Base-by-base conservation (phyloP, 1,139 yeast species). In the Nadsonia commutata region DNA sequence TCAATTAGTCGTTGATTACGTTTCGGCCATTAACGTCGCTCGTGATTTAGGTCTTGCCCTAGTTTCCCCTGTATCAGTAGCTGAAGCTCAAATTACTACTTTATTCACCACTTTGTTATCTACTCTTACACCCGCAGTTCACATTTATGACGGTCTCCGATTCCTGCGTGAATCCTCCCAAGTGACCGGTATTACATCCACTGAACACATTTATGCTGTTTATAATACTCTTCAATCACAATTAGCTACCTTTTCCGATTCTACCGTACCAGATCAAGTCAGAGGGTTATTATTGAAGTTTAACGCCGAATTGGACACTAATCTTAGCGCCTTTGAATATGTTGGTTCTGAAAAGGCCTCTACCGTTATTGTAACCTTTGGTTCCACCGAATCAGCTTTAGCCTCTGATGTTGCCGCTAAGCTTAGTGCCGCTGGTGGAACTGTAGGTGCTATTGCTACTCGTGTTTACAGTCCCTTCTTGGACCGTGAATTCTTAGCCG, bases 101-200 rank as follows among this genome's bases (percentile, higher is more conserved):
- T 63, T 83, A 40, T 68, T 84, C 55, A 72, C 88, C 46, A 69
- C 79, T 41, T 80, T 74, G 46, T 65, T 82, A 52, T 77, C 93
- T 17, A 67, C 74, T 36, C 70, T 75, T 31, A 62, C 66, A 37
- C 84, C 90, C 3, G 70, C 80, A 18, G 60, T 84, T 45, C 78
- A 80, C 60, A 68, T 83, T 51, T 82, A 79, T 58, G 96, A 86
- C 57, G 97, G 96, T 39, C 68, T 83, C 16, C 72, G 77, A 43
- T 78, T 76, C 49, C 60, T 78, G 43, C 76, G 74, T 52, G 72
- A 77, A 49, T 72, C 71, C 53, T 65, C 74, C 49, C 72, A 71
- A 51, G 68, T 70, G 48, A 56, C 63, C 11, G 64, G 67, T 39
- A 71, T 76, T 45, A 60, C 72, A 45, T 60, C 76, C 13, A 65